phyloP scores from a whole-genome alignment of 2,329 filamentous ascomycete genomes.

The Fusarium longipes region DNA sequence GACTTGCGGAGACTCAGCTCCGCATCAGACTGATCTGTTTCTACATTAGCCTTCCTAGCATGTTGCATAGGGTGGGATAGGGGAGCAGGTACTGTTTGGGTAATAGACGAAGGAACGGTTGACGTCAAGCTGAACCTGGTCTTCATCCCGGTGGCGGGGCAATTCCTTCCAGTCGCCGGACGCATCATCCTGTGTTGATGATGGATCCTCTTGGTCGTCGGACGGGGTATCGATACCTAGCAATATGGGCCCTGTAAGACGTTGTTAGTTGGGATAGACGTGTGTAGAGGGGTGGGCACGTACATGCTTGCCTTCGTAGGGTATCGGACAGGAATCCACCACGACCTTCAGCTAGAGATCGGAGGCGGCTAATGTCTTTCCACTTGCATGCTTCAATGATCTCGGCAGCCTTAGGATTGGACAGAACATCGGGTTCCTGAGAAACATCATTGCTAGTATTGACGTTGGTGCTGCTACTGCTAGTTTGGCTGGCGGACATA shows the following conservation, averaged over 20 bases:
- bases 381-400: constrained; percentile 68
- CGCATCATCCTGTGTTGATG: constrained; percentile 25
- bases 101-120: constrained; percentile 98
- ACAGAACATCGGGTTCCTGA: constrained; percentile 26
- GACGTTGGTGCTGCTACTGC: constrained; percentile 21
- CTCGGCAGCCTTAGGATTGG: constrained; percentile 51
- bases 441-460: constrained; percentile 27
- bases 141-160: constrained; percentile 84
- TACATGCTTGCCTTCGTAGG: constrained; percentile 81
- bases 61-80: not conserved
- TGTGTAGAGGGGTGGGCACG: constrained; percentile 52
- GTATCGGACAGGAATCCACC: constrained; percentile 76
- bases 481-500: constrained; percentile 20
- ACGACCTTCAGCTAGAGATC: constrained; percentile 67
- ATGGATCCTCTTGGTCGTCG: constrained; percentile 23
- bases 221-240: constrained; percentile 56
- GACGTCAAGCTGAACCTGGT: constrained; percentile 92
- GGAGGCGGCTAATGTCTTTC: constrained; percentile 67
- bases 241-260: constrained; percentile 68
- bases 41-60: constrained; percentile 15
- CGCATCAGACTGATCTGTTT: constrained; percentile 72
- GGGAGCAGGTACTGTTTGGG: constrained; percentile 71
- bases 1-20: constrained; percentile 77
- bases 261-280: constrained; percentile 25
- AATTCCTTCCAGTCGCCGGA: constrained; percentile 68